Evolutionary conservation across 2,329 filamentous ascomycete genomes (phyloP).

Genomic region (Hymenoscyphus fraxineus): DNA sequence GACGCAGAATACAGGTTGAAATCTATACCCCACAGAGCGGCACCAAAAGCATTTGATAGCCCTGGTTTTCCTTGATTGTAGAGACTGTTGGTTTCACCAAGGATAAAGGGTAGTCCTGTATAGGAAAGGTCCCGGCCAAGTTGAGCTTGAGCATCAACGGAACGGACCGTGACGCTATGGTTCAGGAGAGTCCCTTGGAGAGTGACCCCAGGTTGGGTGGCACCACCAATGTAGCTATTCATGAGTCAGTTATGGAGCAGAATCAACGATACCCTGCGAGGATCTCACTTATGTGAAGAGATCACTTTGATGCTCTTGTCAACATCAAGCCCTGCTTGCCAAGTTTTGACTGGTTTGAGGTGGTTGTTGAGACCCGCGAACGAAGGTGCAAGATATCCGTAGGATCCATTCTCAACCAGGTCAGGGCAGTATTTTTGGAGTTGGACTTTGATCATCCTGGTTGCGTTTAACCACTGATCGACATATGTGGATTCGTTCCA

Average conservation of each 20-base stretch:
- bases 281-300: slow-evolving; percentile 56
- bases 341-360: slow-evolving; percentile 48
- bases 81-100: slow-evolving; percentile 54
- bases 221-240: slow-evolving; percentile 58
- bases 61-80: slow-evolving; percentile 59
- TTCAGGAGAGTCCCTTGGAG: slow-evolving; percentile 62
- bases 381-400: slow-evolving; percentile 54
- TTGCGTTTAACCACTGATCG: slow-evolving; percentile 54
- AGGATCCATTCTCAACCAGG: slow-evolving; percentile 39
- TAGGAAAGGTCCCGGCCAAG: slow-evolving; percentile 35
- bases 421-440: slow-evolving; percentile 49
- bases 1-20: slow-evolving; percentile 57
- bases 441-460: slow-evolving; percentile 44
- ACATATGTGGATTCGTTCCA: slow-evolving; percentile 56
- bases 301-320: slow-evolving; percentile 50
- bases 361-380: slow-evolving; percentile 51
- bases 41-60: slow-evolving; percentile 61
- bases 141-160: slow-evolving; percentile 41
- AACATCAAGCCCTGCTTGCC: slow-evolving; percentile 49
- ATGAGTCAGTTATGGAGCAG: slow-evolving; percentile 6
- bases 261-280: neutral
- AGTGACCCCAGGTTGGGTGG: slow-evolving; percentile 56
- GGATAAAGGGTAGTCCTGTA: slow-evolving; percentile 29
- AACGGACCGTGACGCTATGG: slow-evolving; percentile 50
- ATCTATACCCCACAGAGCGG: slow-evolving; percentile 61